Evolutionary conservation across 2,329 filamentous ascomycete species (phyloP).

Genomic region (Fusarium keratoplasticum): DNA sequence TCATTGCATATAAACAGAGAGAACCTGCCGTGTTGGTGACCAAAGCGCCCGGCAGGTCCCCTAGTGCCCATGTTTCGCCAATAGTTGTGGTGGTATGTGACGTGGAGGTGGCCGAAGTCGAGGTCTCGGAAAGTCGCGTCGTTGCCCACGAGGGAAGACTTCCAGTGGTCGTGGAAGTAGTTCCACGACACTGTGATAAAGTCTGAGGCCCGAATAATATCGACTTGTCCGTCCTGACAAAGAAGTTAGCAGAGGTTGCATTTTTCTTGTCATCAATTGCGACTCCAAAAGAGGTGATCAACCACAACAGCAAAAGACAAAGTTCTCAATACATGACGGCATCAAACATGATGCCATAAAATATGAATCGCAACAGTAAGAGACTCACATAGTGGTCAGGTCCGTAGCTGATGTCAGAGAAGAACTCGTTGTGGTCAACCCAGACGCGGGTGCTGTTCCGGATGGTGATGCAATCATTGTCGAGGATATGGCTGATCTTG

Average conservation of each 20-base stretch:
- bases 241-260: neutral
- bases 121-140: constrained; percentile 52
- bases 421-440: constrained; percentile 62
- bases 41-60: constrained; percentile 61
- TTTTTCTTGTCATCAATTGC: neutral
- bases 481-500: constrained; percentile 51
- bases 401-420: constrained; percentile 53
- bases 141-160: constrained; percentile 59
- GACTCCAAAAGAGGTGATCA: neutral
- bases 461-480: constrained; percentile 57
- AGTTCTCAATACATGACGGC: too few species aligned
- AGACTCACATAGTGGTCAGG: constrained; percentile 53
- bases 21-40: constrained; percentile 53
- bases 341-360: too few species aligned
- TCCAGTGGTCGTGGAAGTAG: constrained; percentile 63
- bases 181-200: constrained; percentile 61
- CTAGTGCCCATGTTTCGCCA: constrained; percentile 59
- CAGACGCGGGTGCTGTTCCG: constrained; percentile 59
- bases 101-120: constrained; percentile 57
- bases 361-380: too few species aligned
- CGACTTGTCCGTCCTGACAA: constrained; percentile 56
- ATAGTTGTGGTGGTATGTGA: constrained; percentile 64
- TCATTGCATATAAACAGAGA: neutral
- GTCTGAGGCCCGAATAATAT: constrained; percentile 58
- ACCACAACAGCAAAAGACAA: neutral